phyloP scores from a whole-genome alignment of 2,329 filamentous ascomycete genomes.

The Aspergillus sp. region DNA sequence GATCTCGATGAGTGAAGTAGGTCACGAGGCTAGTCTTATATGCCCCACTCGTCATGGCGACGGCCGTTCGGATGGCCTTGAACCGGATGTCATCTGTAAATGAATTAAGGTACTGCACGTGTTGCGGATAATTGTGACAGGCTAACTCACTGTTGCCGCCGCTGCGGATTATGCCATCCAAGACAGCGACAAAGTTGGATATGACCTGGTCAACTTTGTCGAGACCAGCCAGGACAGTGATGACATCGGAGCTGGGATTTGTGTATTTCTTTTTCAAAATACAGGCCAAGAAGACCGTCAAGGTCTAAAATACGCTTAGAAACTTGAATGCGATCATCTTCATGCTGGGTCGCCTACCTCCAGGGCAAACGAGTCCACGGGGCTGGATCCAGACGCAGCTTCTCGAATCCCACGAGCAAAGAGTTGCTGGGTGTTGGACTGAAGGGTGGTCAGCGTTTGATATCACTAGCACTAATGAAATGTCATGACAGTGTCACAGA shows the following conservation, averaged over 20 bases:
- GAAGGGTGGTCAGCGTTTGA: slow-evolving; percentile 20
- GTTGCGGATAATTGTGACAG: not conserved
- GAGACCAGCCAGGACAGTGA: slow-evolving; percentile 82
- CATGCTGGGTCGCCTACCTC: slow-evolving; percentile 60
- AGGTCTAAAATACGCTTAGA: slow-evolving; percentile 61
- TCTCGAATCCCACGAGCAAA: slow-evolving; percentile 71
- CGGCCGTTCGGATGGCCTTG: slow-evolving; percentile 76
- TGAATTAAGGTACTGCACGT: slow-evolving; percentile 1
- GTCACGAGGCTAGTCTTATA: slow-evolving; percentile 93
- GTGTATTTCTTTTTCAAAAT: slow-evolving; percentile 87
- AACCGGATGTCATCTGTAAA: slow-evolving; percentile 68
- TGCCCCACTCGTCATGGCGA: slow-evolving; percentile 86
- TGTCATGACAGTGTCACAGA: slow-evolving; percentile 28
- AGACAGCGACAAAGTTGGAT: slow-evolving; percentile 77
- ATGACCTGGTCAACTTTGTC: slow-evolving; percentile 85
- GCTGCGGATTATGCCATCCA: slow-evolving; percentile 81
- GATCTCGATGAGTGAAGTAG: slow-evolving; percentile 90
- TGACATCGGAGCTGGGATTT: slow-evolving; percentile 93
- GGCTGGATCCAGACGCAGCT: slow-evolving; percentile 60
- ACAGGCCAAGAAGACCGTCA: slow-evolving; percentile 81
- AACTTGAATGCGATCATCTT: slow-evolving; percentile 38
- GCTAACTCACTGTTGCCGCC: slow-evolving; percentile 64
- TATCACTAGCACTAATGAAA: not conserved
- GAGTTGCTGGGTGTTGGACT: slow-evolving; percentile 72
- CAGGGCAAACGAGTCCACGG: slow-evolving; percentile 74